These are phyloP conservation scores for Boletales sp. DNA, from an alignment of 768 basidiomycete genomes.

Conservation along the genomic window DNA sequence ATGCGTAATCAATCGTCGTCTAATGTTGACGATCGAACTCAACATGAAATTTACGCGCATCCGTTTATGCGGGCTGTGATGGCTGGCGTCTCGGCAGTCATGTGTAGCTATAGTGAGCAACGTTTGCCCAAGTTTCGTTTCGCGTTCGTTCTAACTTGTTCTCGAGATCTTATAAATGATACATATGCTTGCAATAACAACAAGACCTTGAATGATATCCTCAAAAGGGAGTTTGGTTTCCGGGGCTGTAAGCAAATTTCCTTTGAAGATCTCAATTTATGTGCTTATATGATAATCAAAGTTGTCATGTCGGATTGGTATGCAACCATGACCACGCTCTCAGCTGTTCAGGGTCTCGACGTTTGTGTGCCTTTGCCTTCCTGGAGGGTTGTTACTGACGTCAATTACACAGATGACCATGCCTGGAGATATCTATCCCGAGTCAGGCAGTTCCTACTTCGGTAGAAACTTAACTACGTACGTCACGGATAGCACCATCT, in stretches of 20 bases:
- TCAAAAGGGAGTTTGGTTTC: conserved; percentile 67
- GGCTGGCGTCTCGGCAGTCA: conserved; percentile 62
- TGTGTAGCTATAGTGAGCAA: conserved; percentile 56
- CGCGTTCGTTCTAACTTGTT: background rate
- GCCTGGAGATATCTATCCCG: conserved; percentile 56
- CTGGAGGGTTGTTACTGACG: background rate
- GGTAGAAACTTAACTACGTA: conserved; percentile 56
- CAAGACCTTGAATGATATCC: conserved; percentile 51
- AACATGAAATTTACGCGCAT: conserved; percentile 57
- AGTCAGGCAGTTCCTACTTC: conserved; percentile 46
- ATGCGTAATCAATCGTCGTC: conserved; percentile 31
- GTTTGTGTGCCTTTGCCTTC: conserved; percentile 32
- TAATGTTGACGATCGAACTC: conserved; percentile 39
- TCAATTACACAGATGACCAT: conserved; percentile 55
- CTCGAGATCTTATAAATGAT: conserved; percentile 49
- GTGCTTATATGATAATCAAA: conserved; percentile 13
- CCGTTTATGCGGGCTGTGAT: conserved; percentile 59
- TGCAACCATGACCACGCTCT: conserved; percentile 44
- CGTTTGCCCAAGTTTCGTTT: background rate
- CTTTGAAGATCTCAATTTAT: background rate
- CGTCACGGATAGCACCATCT: conserved; percentile 60
- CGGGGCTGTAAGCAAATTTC: conserved; percentile 46
- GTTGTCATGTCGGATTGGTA: conserved; percentile 62
- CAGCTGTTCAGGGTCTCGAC: conserved; percentile 60
- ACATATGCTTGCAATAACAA: conserved; percentile 65